phyloP scores from a whole-genome alignment of 2,329 filamentous ascomycete genomes.

The Diaporthe humulicola region DNA sequence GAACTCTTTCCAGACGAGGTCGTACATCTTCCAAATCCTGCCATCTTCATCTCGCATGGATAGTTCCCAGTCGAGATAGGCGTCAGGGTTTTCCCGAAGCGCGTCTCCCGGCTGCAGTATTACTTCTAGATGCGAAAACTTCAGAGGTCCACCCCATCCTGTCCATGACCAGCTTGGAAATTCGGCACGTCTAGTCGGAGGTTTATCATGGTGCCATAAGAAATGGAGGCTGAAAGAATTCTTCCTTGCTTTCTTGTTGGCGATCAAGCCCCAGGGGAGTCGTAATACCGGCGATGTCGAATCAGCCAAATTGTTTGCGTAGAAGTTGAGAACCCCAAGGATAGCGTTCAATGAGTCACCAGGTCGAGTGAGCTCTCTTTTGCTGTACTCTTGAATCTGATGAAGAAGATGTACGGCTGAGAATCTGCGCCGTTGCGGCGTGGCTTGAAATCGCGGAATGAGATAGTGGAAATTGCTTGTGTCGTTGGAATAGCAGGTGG shows the following conservation, averaged over 20 bases:
- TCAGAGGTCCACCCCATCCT: not conserved
- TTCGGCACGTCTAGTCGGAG: not conserved
- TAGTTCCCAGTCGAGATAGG: not conserved
- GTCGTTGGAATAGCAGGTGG: not conserved
- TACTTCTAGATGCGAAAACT: not conserved
- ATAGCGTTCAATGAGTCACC: not conserved
- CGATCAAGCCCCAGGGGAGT: not conserved
- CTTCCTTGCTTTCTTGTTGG: not conserved
- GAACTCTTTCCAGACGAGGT: not conserved
- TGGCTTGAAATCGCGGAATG: not conserved
- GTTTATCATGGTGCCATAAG: not conserved
- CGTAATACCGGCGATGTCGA: not conserved
- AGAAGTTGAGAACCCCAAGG: not conserved
- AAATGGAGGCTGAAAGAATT: not conserved
- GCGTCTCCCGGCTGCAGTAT: not conserved
- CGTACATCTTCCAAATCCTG: not conserved
- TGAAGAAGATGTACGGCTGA: not conserved
- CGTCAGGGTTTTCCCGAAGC: not conserved
- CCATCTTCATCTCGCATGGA: not conserved
- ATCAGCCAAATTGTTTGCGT: not conserved
- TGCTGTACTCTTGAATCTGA: not conserved
- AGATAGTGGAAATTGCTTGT: fast-evolving
- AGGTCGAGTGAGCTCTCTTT: not conserved
- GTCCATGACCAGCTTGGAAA: not conserved
- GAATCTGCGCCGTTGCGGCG: not conserved